Evolutionary conservation across 2,329 filamentous ascomycete genomes (phyloP), one percentile per base, ranked within the genome.

Genomic region (Hypocreales sp.): DNA sequence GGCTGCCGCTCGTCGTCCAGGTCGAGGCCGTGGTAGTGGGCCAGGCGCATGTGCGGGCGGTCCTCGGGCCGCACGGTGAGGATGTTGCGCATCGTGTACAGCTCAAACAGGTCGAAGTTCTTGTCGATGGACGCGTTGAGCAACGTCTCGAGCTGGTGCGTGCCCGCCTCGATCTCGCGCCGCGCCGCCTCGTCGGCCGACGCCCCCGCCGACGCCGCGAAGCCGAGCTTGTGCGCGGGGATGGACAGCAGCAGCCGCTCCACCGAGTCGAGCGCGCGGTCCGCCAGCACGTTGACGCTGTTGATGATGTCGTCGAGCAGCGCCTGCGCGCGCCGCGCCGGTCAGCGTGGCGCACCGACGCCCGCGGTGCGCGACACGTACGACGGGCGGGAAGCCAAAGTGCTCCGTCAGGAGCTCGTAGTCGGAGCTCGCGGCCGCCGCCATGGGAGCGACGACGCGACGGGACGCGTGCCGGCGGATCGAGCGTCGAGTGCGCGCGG

Each of bases 261-360:
- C 38, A 95, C 74, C 34, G 79, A 82, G 44, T 82, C 81, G 44
- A 93, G 75, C 29, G 83, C 86, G 50, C 79, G 79, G 55, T 92
- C 90, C 44, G 90, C 79, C 43, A 94, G 71, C 45, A 87, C 81
- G 60, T 95, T 98, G 52, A 94, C 74, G 30, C 79, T 80, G 61
- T 95, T 94, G 60, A 95, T 93, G 42, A 95, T 86, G 56, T 95
- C 87, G 69, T 98, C 90, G 46, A 98, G 79, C 22, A 98, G 72
- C 34, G 80, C 80, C 86, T 93, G 17, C 24, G 31, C 15, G n/a
- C n/a, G n/a, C n/a, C n/a, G n/a, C n/a, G n/a, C n/a, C n/a, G n/a
- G n/a, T n/a, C n/a, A n/a, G n/a, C n/a, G n/a, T n/a, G n/a, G n/a
- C n/a, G n/a, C n/a, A n/a, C n/a, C n/a, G n/a, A n/a, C n/a, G n/a